Evolutionary conservation across 2,329 filamentous ascomycete genomes (phyloP).

Genomic region (Colletotrichum sp.): DNA sequence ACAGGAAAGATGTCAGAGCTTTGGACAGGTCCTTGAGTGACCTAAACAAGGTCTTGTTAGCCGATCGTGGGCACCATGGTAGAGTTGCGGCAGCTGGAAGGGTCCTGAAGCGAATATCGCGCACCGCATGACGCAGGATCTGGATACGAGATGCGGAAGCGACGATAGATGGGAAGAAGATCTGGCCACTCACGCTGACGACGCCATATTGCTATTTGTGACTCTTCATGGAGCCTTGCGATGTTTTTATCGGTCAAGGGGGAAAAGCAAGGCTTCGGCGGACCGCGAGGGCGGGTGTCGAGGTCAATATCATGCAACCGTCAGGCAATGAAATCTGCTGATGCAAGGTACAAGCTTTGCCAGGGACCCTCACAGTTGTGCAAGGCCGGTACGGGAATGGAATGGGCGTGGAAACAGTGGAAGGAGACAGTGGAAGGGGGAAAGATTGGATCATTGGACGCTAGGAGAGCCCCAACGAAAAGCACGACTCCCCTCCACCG

Average conservation of each 20-base stretch:
- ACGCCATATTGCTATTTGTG: slow-evolving; percentile 27
- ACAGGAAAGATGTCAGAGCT: slow-evolving; percentile 56
- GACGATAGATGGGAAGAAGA: neutral
- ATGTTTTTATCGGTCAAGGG: neutral
- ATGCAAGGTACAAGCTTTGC: slow-evolving; percentile 22
- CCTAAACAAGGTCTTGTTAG: slow-evolving; percentile 34
- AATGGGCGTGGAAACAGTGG: neutral
- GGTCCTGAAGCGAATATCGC: slow-evolving; percentile 7
- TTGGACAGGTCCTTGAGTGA: slow-evolving; percentile 67
- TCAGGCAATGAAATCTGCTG: slow-evolving; percentile 21
- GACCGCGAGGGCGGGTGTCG: neutral
- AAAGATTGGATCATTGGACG: slow-evolving; percentile 9
- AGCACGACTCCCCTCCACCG: neutral
- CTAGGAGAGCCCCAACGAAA: neutral
- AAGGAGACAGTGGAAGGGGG: neutral
- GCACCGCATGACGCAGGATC: slow-evolving; percentile 1
- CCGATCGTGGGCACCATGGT: neutral
- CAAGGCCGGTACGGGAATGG: slow-evolving; percentile 9
- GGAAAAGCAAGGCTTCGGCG: neutral
- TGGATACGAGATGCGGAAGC: neutral
- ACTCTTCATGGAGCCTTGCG: slow-evolving; percentile 17
- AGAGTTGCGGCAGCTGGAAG: neutral
- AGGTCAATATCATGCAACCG: slow-evolving; percentile 15
- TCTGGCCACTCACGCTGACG: slow-evolving; percentile 29
- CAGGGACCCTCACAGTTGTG: slow-evolving; percentile 10